Base-by-base conservation (phyloP, 306 rosid genomes). In the Quercus cerris region DNA sequence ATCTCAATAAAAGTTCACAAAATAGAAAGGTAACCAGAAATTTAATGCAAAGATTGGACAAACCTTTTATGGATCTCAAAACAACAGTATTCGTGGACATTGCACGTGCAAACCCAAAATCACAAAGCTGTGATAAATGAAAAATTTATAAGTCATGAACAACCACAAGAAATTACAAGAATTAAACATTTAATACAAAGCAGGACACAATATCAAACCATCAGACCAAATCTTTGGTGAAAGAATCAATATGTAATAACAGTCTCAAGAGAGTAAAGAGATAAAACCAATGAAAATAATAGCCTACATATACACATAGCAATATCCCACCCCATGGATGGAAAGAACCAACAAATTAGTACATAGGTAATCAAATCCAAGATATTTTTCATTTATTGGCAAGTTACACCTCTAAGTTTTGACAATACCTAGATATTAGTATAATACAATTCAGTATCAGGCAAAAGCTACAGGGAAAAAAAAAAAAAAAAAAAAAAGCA, bases 61-160 rank as follows among this genome's bases (percentile, higher is more conserved):
- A 78, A 95, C 99, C 99, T 91, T 95, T 95, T 44, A 95, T 95
- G 79, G 99, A 95, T 77, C 96, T 92, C 85, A 95, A 86, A 82
- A 95, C 98, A 86, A 95, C 97, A 74, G 98, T 95, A 67, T 95
- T 95, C 63, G 98, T 90, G 64, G 99, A 95, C 99, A 95, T 95
- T 71, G 99, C 99, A 31, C 99, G 98, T 71, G 99, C 99, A 88
- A 95, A 95, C 58, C 99, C 99, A 85, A 95, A 95, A 90, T 95
- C 99, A 81, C 99, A 95, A 74, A 93, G 99, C 99, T 95, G 88
- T 46, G 51, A 76, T 41, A 79, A 82, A 82, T 76, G 41, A 79
- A 18, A 35, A 81, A 20, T 61, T 52, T 15, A 75, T 19, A 67
- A 13, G 58, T 73, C 59, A 38, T 61, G 66, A 52, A 14, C 6